Percentiles rank a stretch among this genome's conserved stretches.
Conservation (phyloP, 2,329 filamentous ascomycete species). For the Nemania sp. region DNA sequence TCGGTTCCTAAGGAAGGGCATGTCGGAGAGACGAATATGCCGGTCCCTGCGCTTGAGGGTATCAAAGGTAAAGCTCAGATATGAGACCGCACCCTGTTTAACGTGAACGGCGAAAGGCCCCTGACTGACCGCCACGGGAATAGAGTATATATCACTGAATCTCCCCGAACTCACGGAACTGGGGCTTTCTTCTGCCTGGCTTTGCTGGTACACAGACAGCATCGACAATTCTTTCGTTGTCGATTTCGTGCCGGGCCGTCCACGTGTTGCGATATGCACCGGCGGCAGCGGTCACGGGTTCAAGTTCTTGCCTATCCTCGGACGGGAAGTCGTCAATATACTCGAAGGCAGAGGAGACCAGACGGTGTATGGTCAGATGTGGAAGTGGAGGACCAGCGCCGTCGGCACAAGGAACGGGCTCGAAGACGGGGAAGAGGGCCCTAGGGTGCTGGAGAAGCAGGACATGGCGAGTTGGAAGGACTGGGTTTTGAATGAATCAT, state of each 20-base stretch:
- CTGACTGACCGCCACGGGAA: not conserved
- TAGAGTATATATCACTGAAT: constrained; percentile 37
- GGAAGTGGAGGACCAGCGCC: constrained; percentile 35
- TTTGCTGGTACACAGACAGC: constrained; percentile 48
- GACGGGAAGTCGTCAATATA: constrained; percentile 40
- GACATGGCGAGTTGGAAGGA: constrained; percentile 35
- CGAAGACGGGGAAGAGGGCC: constrained; percentile 38
- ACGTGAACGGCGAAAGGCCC: not conserved
- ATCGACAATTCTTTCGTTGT: constrained; percentile 48
- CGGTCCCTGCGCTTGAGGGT: constrained; percentile 30
- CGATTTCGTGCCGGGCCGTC: constrained; percentile 41
- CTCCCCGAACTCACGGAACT: constrained; percentile 48
- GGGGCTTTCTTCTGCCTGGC: constrained; percentile 46
- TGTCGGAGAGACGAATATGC: constrained; percentile 29
- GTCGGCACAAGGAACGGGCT: constrained; percentile 33
- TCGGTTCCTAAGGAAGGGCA: constrained; percentile 34
- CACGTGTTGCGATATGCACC: constrained; percentile 60
- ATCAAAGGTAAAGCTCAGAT: constrained; percentile 32
- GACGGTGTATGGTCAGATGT: constrained; percentile 38
- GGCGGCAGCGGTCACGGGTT: constrained; percentile 58
- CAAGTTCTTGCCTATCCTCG: constrained; percentile 41
- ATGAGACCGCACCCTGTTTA: too few species aligned
- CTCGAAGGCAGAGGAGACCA: constrained; percentile 33
- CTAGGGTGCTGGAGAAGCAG: constrained; percentile 37
- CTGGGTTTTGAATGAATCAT: constrained; percentile 44